phyloP scores from a whole-genome alignment of 2,329 filamentous ascomycete genomes.

The Tolypocladium nubicola region DNA sequence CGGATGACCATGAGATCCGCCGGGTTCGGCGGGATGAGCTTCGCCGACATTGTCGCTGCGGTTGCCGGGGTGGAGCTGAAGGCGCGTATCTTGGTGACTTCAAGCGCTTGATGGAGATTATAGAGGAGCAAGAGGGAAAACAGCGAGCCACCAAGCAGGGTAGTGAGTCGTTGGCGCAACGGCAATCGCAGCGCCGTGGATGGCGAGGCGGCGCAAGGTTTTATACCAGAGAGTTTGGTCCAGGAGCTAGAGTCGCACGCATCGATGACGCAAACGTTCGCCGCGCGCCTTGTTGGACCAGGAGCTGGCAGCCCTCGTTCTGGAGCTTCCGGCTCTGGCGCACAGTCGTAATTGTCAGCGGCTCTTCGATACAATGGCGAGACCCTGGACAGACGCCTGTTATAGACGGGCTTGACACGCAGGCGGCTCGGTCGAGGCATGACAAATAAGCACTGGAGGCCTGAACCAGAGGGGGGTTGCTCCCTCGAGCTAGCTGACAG shows the following conservation, averaged over 20 bases:
- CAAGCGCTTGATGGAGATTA: not conserved
- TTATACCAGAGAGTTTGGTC: not conserved
- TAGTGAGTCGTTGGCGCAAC: not conserved
- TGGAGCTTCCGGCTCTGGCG: not conserved
- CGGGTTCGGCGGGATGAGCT: constrained; percentile 60
- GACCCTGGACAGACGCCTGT: not conserved
- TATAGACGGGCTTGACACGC: not conserved
- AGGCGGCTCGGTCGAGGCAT: not conserved
- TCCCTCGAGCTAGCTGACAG: not conserved
- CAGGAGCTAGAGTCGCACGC: not conserved
- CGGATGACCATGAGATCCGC: constrained; percentile 84
- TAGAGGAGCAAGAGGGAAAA: not conserved
- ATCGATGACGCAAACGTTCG: not conserved
- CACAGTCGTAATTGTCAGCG: not conserved
- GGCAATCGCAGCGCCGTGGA: not conserved
- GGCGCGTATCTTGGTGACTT: not conserved
- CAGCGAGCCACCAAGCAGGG: not conserved
- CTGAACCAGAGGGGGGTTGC: not conserved
- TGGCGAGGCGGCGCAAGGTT: not conserved
- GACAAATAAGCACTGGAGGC: not conserved
- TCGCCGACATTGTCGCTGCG: constrained; percentile 40
- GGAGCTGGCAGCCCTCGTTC: not conserved
- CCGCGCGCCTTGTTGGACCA: not conserved
- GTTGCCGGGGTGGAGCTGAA: not conserved
- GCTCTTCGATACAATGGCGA: not conserved